Conservation (phyloP, 2,329 filamentous ascomycete genomes). For the Bipolaris zeicola region DNA sequence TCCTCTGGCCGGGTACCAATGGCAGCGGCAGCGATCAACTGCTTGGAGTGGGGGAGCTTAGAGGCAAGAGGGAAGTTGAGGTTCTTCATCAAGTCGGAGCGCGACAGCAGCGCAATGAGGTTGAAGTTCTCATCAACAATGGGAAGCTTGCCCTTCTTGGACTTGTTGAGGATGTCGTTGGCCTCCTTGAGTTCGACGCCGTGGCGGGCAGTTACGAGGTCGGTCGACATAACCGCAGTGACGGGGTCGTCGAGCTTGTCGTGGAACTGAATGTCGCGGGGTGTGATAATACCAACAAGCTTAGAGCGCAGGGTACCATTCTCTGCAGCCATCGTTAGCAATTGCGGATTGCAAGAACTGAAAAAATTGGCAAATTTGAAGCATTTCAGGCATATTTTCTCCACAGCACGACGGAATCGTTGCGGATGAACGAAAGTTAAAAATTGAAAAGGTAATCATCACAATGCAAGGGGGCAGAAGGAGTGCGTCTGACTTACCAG, state of each 20-base stretch:
- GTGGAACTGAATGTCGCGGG: slow-evolving; percentile 97
- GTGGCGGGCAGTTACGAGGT: slow-evolving; percentile 83
- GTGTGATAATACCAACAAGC: slow-evolving; percentile 95
- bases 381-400: slow-evolving; percentile 62
- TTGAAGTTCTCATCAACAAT: slow-evolving; percentile 85
- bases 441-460: slow-evolving; percentile 71
- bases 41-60: slow-evolving; percentile 95
- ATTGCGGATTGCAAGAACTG: slow-evolving; percentile 8
- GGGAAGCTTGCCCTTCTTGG: slow-evolving; percentile 97
- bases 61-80: slow-evolving; percentile 95
- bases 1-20: slow-evolving; percentile 96
- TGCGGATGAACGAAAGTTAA: slow-evolving; percentile 99
- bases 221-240: slow-evolving; percentile 91
- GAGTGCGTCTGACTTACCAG: slow-evolving; percentile 69
- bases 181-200: slow-evolving; percentile 86
- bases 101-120: slow-evolving; percentile 59
- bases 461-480: slow-evolving; percentile 52
- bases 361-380: slow-evolving; percentile 5
- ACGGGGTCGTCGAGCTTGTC: slow-evolving; percentile 73
- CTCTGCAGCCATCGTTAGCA: slow-evolving; percentile 63
- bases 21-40: slow-evolving; percentile 92
- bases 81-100: slow-evolving; percentile 97
- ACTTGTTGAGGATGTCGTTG: slow-evolving; percentile 89
- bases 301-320: slow-evolving; percentile 91
- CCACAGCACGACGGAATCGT: slow-evolving; percentile 87